Evolutionary conservation across 1,284 basidiomycete genomes (phyloP), one percentile per base, ranked within the genome.

Genomic region (Cryptococcus wingfieldii): DNA sequence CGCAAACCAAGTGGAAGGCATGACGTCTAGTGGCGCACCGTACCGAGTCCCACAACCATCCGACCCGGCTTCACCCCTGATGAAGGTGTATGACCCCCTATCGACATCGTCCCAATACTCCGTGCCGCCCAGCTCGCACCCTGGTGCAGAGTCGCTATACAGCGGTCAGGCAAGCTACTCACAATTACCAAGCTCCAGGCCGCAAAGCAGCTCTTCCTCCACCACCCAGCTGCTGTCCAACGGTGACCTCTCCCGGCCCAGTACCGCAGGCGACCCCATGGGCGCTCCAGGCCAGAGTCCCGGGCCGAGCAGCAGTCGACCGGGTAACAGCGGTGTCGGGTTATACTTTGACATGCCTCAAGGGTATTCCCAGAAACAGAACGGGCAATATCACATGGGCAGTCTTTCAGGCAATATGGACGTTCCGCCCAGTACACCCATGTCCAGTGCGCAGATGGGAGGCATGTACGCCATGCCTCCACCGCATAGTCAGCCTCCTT

Each of bases 1-100:
- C 18, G 57, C 51, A 28, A 41, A 51, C 18, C 45, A 38, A n/a
- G 47, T 58, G 8, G 45, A 27, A 28, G 23, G 50, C 10, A 57
- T 58, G 59, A 47, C 55, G 23, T 53, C 61, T 37, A n/a, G 56
- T 54, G 13, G 52, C 51, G n/a, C 47, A 50, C 56, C 3, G 41
- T 53, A 18, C 38, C 53, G 12, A 34, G 50, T 19, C 51, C 44
- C 31, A 37, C 53, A 2, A 18, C 56, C 16, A 27, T 46, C 34
- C 31, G 31, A 34, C 42, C 51, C 54, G 16, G 55, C 60, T 47
- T 47, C 53, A 34, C 59, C 60, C 28, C 44, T 58, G 10, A 34
- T 34, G 31, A 34, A 34, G 31, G 31, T 34, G 31, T 23, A 16
- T 28, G 16, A 16, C 9, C 44, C 39, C 39, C 19, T 19, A 19